A percentile compares a stretch with the other conserved stretches of the same genome.
phyloP scores from a whole-genome alignment of 140 eudicot genomes.

The Cichorium intybus region DNA sequence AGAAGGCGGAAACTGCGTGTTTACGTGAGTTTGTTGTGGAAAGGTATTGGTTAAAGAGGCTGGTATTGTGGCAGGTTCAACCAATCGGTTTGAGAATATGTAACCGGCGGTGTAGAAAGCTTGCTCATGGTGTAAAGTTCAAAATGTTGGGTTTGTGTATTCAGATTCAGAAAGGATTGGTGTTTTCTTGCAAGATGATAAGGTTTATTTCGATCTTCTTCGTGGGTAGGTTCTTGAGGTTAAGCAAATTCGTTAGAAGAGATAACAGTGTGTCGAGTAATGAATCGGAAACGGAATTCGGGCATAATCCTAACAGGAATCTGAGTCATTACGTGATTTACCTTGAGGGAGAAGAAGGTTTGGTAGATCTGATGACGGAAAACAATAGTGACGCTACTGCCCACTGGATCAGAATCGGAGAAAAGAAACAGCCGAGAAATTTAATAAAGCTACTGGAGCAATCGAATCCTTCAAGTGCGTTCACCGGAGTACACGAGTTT shows the following conservation, averaged over 20 bases:
- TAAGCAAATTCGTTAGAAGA: constrained; percentile 23
- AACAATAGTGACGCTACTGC: constrained; percentile 44
- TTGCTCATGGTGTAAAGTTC: constrained; percentile 36
- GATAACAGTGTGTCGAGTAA: constrained; percentile 13
- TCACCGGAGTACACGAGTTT: constrained; percentile 43
- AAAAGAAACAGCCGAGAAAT: constrained; percentile 49
- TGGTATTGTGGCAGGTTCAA: constrained; percentile 44
- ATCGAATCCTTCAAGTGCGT: constrained; percentile 19
- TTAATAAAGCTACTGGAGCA: constrained; percentile 43
- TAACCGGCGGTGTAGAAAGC: constrained; percentile 40
- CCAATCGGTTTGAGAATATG: constrained; percentile 42
- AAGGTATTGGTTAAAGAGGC: constrained; percentile 47
- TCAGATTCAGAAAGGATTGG: constrained; percentile 39
- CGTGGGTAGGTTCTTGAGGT: constrained; percentile 30
- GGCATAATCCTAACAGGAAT: not conserved
- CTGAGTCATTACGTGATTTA: constrained; percentile 61
- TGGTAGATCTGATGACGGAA: constrained; percentile 51
- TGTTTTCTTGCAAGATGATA: constrained; percentile 46
- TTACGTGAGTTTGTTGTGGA: constrained; percentile 38
- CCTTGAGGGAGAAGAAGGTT: constrained; percentile 70
- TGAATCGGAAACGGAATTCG: constrained; percentile 29
- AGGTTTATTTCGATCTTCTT: constrained; percentile 41
- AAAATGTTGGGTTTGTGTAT: constrained; percentile 29
- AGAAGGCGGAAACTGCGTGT: constrained; percentile 21
- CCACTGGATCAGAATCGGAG: constrained; percentile 57